phyloP scores from a whole-genome alignment of 1,284 basidiomycete species.

The Cystobasidium slooffiae region DNA sequence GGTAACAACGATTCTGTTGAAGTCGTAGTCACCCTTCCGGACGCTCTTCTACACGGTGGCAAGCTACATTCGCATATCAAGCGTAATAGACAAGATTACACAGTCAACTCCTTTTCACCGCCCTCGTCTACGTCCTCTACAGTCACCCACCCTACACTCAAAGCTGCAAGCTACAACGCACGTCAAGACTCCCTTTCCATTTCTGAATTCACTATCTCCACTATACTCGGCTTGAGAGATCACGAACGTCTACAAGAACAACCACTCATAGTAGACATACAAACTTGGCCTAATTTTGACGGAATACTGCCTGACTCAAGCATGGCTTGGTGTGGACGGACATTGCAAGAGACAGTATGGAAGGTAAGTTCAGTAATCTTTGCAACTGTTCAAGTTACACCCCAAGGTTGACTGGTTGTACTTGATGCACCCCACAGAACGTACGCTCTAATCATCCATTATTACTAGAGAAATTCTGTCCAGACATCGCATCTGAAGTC shows the following conservation, averaged over 20 bases:
- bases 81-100: conserved; percentile 48
- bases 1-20: conserved; percentile 58
- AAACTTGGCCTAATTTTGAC: conserved; percentile 43
- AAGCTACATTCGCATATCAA: conserved; percentile 60
- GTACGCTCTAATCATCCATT: conserved; percentile 38
- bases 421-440: conserved; percentile 11
- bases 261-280: conserved; percentile 37
- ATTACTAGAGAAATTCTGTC: conserved; percentile 42
- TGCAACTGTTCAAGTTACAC: neutral
- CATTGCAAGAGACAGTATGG: conserved; percentile 29
- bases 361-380: conserved; percentile 18
- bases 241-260: conserved; percentile 42
- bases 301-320: neutral
- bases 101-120: neutral
- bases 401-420: too few species aligned
- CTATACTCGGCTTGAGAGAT: conserved; percentile 41
- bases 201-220: conserved; percentile 50
- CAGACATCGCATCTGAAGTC: conserved; percentile 18
- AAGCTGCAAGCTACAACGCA: conserved; percentile 2
- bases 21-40: conserved; percentile 62
- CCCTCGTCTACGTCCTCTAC: neutral
- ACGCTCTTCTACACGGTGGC: conserved; percentile 65
- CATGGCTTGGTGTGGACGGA: conserved; percentile 30
- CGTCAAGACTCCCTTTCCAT: conserved; percentile 29
- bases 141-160: neutral